Conservation (phyloP, 139 green algal species). For the Chlorella sp. region DNA sequence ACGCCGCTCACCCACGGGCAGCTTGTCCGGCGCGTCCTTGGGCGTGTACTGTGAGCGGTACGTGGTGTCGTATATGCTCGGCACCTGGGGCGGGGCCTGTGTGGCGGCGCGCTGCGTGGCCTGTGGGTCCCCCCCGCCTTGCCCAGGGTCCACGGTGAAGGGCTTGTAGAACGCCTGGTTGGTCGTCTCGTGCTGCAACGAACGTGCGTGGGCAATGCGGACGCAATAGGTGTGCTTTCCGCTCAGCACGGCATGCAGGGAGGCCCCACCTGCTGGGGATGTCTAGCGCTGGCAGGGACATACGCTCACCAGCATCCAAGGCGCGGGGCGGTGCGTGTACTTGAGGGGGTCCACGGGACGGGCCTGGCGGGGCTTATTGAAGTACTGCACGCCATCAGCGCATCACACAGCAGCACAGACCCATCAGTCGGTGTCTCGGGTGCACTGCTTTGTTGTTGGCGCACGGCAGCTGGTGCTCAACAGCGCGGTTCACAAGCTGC, state of each 20-base stretch:
- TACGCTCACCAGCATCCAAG: conserved; percentile 23
- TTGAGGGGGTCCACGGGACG: conserved; percentile 25
- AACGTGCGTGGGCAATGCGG: background rate
- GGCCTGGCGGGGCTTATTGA: conserved; percentile 23
- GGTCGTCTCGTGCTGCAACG: conserved; percentile 28
- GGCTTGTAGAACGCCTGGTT: conserved; percentile 41
- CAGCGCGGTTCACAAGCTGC: no score
- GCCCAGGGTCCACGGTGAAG: conserved; percentile 9
- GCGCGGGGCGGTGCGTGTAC: conserved; percentile 20
- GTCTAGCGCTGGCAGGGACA: no score
- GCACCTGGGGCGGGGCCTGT: conserved; percentile 7
- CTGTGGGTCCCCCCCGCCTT: background rate
- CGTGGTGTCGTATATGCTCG: conserved; percentile 35
- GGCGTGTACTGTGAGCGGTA: conserved; percentile 28
- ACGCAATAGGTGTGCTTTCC: background rate
- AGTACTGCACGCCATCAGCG: conserved; percentile 34
- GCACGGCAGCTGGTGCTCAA: no score
- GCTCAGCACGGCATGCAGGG: no score
- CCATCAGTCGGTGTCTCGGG: no score
- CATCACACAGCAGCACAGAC: no score
- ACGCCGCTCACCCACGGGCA: background rate
- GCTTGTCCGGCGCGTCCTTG: conserved; percentile 18
- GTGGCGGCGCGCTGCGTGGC: background rate
- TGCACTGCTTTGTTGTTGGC: no score
- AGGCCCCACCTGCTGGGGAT: background rate